Percentiles rank a stretch among this genome's conserved stretches.
Conservation (phyloP, 805 yeast genomes). For the Lipomyces orientalis region DNA sequence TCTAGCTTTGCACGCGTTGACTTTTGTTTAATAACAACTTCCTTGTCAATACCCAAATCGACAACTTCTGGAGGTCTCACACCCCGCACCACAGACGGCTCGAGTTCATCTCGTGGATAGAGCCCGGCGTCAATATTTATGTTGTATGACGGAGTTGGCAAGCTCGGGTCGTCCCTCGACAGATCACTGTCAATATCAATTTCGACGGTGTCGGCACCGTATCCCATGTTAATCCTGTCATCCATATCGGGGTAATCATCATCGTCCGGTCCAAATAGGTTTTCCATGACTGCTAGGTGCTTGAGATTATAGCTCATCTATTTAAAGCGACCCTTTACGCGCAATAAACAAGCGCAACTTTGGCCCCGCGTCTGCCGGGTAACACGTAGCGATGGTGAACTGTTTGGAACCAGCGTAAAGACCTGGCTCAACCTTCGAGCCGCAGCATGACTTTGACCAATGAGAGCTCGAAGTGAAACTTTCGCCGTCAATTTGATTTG, state of each 20-base stretch:
- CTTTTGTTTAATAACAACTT: slow-evolving; percentile 43
- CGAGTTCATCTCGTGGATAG: not conserved
- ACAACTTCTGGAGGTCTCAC: slow-evolving; percentile 8
- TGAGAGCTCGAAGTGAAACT: not conserved
- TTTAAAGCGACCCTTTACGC: not conserved
- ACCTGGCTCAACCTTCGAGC: not conserved
- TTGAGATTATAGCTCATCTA: not conserved
- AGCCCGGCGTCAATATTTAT: not conserved
- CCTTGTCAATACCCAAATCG: slow-evolving; percentile 43
- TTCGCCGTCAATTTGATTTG: too few relatives aligned
- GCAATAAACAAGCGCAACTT: not conserved
- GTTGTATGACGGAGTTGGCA: not conserved
- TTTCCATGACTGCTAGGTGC: slow-evolving; percentile 15
- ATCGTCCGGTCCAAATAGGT: slow-evolving; percentile 14
- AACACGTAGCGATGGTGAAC: not conserved
- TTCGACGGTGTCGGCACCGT: not conserved
- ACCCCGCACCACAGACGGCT: not conserved
- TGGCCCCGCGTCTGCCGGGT: not conserved
- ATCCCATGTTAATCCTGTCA: not conserved
- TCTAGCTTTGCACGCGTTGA: slow-evolving; percentile 55
- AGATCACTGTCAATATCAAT: not conserved
- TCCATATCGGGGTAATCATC: slow-evolving; percentile 8
- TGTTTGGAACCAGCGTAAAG: not conserved
- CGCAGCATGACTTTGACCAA: not conserved
- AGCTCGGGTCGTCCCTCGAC: not conserved